Percentiles rank a stretch among this genome's conserved stretches.
Conservation (phyloP, 2,329 filamentous ascomycete species). For the Alternaria brassicicola region DNA sequence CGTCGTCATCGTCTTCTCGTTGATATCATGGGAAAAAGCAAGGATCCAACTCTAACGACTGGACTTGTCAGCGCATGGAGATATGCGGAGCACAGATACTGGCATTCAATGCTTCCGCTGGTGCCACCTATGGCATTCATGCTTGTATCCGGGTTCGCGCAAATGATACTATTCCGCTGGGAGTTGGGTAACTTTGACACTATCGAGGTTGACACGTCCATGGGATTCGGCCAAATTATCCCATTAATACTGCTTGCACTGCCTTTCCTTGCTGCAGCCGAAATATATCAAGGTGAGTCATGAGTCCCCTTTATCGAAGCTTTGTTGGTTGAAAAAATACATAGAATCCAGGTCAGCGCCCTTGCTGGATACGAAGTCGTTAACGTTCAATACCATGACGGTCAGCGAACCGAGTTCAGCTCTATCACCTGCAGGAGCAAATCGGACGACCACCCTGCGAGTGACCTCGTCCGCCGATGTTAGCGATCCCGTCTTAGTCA, state of each 20-base stretch:
- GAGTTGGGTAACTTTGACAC: not conserved
- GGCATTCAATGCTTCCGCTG: conserved; percentile 16
- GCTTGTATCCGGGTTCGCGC: conserved; percentile 19
- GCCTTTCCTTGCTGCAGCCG: conserved; percentile 13
- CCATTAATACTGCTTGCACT: conserved; percentile 18
- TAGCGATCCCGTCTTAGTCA: not conserved
- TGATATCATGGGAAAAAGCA: not conserved
- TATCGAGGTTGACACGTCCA: conserved; percentile 12
- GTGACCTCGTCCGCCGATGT: not conserved
- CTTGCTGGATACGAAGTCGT: not conserved
- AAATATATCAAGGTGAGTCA: not conserved
- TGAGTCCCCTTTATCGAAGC: not conserved
- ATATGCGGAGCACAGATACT: conserved; percentile 9
- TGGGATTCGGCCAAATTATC: conserved; percentile 25
- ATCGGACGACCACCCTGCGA: not conserved
- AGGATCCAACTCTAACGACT: not conserved
- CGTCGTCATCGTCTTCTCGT: not conserved
- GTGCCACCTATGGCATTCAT: conserved; percentile 18
- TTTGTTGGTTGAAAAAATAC: not conserved
- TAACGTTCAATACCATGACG: not conserved
- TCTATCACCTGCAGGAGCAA: not conserved
- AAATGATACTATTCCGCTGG: conserved; percentile 14
- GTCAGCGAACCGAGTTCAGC: not conserved
- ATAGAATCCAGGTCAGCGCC: not conserved
- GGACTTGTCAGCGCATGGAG: not conserved